These are phyloP conservation scores for Santalum album DNA, from an alignment of 164 flowering plant species.

Conservation along the genomic window DNA sequence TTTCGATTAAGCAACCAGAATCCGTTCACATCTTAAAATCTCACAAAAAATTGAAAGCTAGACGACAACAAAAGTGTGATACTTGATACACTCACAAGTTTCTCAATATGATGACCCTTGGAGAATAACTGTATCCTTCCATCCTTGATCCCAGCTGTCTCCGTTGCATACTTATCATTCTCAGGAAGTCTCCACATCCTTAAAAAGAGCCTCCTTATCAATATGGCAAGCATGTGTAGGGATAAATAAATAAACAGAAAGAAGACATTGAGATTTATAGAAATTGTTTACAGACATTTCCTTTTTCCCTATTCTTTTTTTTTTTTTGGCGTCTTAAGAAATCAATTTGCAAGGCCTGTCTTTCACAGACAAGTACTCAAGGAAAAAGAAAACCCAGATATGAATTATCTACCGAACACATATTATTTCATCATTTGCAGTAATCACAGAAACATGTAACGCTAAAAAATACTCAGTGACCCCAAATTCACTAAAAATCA, in stretches of 20 bases:
- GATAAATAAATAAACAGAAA: not conserved
- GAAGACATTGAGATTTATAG: not conserved
- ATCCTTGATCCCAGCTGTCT: slow-evolving; percentile 11
- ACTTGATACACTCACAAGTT: slow-evolving; percentile 21
- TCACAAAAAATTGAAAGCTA: not conserved
- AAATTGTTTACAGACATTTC: not conserved
- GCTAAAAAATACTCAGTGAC: no score
- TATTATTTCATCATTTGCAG: no score
- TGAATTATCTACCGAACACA: no score
- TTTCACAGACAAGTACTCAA: no score
- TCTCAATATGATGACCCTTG: slow-evolving; percentile 19
- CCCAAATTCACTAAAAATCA: no score
- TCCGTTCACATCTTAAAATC: not conserved
- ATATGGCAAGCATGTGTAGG: not conserved
- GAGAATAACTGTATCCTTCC: slow-evolving; percentile 14
- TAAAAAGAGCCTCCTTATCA: slow-evolving; percentile 6
- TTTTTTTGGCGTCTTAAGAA: no score
- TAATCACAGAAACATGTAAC: no score
- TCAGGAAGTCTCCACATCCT: slow-evolving; percentile 49
- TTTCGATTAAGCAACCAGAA: not conserved
- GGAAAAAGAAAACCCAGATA: no score
- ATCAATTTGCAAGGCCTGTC: no score
- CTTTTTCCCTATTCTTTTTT: not conserved
- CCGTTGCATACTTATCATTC: slow-evolving; percentile 9
- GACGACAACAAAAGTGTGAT: not conserved